These are phyloP conservation scores for Colletotrichum phormii DNA, from an alignment of 2,329 filamentous ascomycete species.

Conservation along the genomic window DNA sequence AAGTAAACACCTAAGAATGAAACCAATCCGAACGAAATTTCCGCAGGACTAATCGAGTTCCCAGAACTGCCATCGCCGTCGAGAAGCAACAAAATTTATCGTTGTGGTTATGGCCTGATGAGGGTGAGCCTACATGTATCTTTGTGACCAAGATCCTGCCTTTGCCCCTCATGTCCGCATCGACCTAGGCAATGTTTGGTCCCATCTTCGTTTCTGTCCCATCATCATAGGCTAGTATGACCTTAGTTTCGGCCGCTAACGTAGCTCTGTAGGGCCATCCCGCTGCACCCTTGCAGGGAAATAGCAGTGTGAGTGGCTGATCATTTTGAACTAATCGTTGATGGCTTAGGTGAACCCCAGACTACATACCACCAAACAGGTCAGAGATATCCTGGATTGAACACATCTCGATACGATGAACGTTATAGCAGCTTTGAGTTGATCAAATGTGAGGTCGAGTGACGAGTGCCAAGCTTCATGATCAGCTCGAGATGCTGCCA, in stretches of 20 bases:
- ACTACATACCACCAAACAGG: not conserved
- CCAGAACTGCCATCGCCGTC: no score
- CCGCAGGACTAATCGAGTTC: no score
- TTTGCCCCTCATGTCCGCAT: not conserved
- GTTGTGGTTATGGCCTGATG: no score
- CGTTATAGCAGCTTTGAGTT: not conserved
- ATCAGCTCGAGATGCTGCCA: not conserved
- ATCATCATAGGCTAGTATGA: not conserved
- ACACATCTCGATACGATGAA: not conserved
- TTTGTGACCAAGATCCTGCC: not conserved
- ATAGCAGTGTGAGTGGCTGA: not conserved
- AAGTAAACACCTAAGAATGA: no score
- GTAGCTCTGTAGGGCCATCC: not conserved
- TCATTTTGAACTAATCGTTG: not conserved
- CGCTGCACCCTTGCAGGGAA: not conserved
- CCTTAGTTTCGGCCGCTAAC: not conserved
- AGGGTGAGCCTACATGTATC: not conserved
- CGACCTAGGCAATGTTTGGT: not conserved
- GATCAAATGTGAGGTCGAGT: not conserved
- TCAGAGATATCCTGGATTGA: not conserved
- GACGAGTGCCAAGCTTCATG: not conserved
- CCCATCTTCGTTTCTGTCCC: not conserved
- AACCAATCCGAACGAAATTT: no score
- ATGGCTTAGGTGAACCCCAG: not conserved
- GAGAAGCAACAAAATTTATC: no score